Percentiles rank a stretch among this genome's conserved stretches.
phyloP scores from a whole-genome alignment of 2,329 filamentous ascomycete species.

The Aureobasidium subglaciale region DNA sequence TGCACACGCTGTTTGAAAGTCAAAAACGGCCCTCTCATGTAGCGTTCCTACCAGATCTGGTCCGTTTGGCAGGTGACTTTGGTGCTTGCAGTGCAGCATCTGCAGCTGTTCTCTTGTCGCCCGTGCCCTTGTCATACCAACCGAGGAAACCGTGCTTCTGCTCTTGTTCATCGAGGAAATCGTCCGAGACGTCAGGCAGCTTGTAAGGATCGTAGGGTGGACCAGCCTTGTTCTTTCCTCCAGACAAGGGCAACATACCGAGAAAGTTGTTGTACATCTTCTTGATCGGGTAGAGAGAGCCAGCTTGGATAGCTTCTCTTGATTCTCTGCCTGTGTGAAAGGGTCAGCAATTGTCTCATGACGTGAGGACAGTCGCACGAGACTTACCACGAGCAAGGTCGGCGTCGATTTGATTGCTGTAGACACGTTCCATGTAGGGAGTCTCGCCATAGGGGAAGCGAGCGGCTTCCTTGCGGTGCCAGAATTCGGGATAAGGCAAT shows the following conservation, averaged over 20 bases:
- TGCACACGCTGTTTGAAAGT: background rate
- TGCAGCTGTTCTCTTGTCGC: background rate
- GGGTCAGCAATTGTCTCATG: background rate
- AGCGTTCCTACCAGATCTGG: too few relatives aligned
- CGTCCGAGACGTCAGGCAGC: background rate
- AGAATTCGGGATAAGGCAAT: conserved; percentile 24
- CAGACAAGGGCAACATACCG: too few relatives aligned
- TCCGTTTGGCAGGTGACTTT: background rate
- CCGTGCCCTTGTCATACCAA: background rate
- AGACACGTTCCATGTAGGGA: conserved; percentile 22
- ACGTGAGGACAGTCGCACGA: too few relatives aligned
- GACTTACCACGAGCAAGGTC: conserved; percentile 25
- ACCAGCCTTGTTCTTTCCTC: background rate
- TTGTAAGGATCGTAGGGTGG: background rate
- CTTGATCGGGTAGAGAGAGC: background rate
- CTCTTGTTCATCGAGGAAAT: background rate
- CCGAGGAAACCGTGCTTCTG: background rate
- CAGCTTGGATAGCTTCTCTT: background rate
- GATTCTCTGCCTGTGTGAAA: background rate
- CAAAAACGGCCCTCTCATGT: too few relatives aligned
- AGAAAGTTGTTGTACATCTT: too few relatives aligned
- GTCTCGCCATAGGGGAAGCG: conserved; percentile 29
- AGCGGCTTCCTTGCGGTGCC: conserved; percentile 25
- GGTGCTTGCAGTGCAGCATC: background rate
- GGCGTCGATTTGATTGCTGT: conserved; percentile 24